Evolutionary conservation across 345 rosid species (phyloP).

Genomic region (Barbarea vulgaris): DNA sequence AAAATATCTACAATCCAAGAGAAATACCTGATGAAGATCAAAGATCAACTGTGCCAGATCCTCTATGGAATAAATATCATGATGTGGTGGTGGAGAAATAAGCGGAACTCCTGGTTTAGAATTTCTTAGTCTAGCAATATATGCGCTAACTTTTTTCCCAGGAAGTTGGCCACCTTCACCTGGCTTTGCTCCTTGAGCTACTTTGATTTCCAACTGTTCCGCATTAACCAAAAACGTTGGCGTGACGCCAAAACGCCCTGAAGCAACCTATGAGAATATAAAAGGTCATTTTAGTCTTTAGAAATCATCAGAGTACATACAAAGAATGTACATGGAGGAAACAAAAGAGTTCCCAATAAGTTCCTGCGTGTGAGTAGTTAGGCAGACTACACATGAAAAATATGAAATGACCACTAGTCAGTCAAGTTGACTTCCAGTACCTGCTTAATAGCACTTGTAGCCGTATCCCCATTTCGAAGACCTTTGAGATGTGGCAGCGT

Average conservation of each 20-base stretch:
- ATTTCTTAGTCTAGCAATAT: constrained; percentile 88
- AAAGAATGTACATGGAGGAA: constrained; percentile 8
- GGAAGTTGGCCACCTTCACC: constrained; percentile 99
- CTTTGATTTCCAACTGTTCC: constrained; percentile 92
- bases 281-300: constrained; percentile 18
- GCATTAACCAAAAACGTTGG: constrained; percentile 96
- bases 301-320: constrained; percentile 12
- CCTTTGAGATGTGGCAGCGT: constrained; percentile 99
- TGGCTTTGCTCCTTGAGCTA: constrained; percentile 99
- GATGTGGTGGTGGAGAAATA: constrained; percentile 99
- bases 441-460: constrained; percentile 99
- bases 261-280: constrained; percentile 74
- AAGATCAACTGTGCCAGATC: constrained; percentile 97
- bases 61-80: constrained; percentile 96
- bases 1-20: constrained; percentile 17
- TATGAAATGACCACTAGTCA: constrained; percentile 8
- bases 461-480: constrained; percentile 98
- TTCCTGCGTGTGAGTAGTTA: constrained; percentile 12
- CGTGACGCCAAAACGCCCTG: constrained; percentile 98
- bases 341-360: constrained; percentile 4
- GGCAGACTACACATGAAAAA: constrained; percentile 18
- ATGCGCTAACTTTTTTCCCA: constrained; percentile 98
- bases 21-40: constrained; percentile 93
- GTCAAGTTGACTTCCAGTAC: constrained; percentile 38
- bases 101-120: constrained; percentile 99